Evolutionary conservation across 1,139 yeast genomes (phyloP), one percentile per base, ranked within the genome.

Genomic region (Suhomyces ambrosiae): DNA sequence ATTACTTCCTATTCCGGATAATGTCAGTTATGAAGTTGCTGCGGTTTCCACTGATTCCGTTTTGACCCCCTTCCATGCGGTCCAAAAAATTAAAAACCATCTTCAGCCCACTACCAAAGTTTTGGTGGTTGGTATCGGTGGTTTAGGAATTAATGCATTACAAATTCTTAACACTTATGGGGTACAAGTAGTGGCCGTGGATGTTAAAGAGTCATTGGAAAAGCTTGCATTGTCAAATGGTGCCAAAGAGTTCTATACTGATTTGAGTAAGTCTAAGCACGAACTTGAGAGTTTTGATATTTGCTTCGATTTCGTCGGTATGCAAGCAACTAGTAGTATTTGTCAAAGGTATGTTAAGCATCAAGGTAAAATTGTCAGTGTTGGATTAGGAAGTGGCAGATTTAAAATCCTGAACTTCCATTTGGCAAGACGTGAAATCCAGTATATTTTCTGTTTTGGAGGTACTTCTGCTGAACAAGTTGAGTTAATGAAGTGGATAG

Each of bases 1-100:
- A 2, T 56, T 73, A 44, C 49, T 71, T 29, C 71, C 69, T 1
- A 74, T 76, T 41, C 79, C 80, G 7, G 77, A 73, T 7, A 63
- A 60, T 3, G 73, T 76, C 3, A 48, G 65, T 11, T 71, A 62
- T 41, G 78, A 60, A 34, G 60, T 56, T 13, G 80, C 80, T 0
- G 80, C 80, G 0, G 73, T 71, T 6, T 63, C 78, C 10, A 65
- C 73, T 42, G 74, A 75, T 47, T 73, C 79, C 1, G 74, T 74
- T 2, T 60, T 75, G 44, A 75, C 80, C 1, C 79, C 80, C 5
- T 73, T 60, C 53, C 79, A 74, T 48, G 77, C 79, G 4, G 61
- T 74, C 32, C 65, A 60, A 37, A 70, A 68, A 45, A 73, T 70
- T 4, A 60, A 53, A 32, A 50, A 53, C 15, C 38, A 46, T 8